Conservation (phyloP, 2,329 filamentous ascomycete genomes). For the Phialocephala sp. region DNA sequence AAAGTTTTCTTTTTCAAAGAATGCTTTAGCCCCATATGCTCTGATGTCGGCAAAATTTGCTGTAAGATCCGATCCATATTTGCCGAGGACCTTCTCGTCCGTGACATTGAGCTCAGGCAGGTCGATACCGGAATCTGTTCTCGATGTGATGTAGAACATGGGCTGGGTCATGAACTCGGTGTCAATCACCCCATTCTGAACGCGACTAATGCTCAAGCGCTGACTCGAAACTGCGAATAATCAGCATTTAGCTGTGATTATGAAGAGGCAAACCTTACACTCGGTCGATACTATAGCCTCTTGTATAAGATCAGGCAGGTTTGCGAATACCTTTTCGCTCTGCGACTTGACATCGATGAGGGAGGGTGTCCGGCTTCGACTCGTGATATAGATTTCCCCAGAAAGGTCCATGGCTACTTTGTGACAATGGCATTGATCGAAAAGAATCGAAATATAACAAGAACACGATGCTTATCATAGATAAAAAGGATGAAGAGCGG, state of each 20-base stretch:
- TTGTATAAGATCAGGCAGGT: constrained; percentile 40
- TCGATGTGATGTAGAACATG: constrained; percentile 35
- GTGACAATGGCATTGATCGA: neutral
- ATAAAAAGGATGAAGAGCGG: neutral
- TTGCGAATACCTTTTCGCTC: constrained; percentile 34
- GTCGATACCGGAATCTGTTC: constrained; percentile 37
- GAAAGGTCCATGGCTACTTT: constrained; percentile 28
- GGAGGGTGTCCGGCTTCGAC: constrained; percentile 36
- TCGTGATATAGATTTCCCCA: constrained; percentile 35
- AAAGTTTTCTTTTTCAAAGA: constrained; percentile 36
- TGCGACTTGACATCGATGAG: constrained; percentile 38
- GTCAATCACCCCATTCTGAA: constrained; percentile 28
- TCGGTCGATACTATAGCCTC: constrained; percentile 39
- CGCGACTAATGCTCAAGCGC: constrained; percentile 34
- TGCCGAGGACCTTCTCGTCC: constrained; percentile 36
- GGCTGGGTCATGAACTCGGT: constrained; percentile 31
- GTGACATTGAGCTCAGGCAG: constrained; percentile 36
- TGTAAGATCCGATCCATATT: constrained; percentile 37
- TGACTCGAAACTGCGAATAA: constrained; percentile 33
- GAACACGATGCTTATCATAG: constrained; percentile 10
- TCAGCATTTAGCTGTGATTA: constrained; percentile 12
- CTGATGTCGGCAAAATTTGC: constrained; percentile 41
- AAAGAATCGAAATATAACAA: neutral
- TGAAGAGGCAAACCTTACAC: constrained; percentile 25
- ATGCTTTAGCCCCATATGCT: constrained; percentile 34